Conservation (phyloP, 2,329 filamentous ascomycete genomes). For the Pyrenochaeta sp. region DNA sequence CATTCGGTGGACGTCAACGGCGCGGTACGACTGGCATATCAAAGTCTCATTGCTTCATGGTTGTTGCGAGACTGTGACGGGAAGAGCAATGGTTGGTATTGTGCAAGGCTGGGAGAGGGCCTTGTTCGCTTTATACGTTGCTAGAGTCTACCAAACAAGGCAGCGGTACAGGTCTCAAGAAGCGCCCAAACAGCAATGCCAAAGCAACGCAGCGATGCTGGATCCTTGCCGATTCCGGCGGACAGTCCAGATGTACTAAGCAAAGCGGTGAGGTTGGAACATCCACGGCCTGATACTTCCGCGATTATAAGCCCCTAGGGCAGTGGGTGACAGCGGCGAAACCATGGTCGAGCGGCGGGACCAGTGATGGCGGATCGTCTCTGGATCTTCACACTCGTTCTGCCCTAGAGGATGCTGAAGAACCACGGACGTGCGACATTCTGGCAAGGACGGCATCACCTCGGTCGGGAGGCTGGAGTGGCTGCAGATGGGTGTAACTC, state of each 20-base stretch:
- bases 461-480: not conserved
- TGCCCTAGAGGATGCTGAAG: not conserved
- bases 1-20: not conserved
- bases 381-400: not conserved
- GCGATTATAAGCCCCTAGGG: not conserved
- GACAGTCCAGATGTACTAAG: not conserved
- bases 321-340: not conserved
- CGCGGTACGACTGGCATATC: not conserved
- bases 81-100: too few species aligned
- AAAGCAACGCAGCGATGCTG: not conserved
- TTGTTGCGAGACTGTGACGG: too few species aligned
- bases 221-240: slow-evolving; percentile 1
- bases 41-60: not conserved
- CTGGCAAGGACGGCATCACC: not conserved
- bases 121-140: not conserved
- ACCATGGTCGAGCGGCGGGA: not conserved
- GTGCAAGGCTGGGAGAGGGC: too few species aligned
- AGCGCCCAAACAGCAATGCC: not conserved
- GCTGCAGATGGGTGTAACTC: not conserved
- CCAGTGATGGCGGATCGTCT: not conserved
- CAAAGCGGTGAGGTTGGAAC: slow-evolving; percentile 3
- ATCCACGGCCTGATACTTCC: not conserved
- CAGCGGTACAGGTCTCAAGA: not conserved
- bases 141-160: not conserved
- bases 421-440: not conserved